Percentiles rank a stretch among this genome's conserved stretches.
Conservation (phyloP, 2,329 filamentous ascomycete species). For the Pseudopyricularia cyperi region DNA sequence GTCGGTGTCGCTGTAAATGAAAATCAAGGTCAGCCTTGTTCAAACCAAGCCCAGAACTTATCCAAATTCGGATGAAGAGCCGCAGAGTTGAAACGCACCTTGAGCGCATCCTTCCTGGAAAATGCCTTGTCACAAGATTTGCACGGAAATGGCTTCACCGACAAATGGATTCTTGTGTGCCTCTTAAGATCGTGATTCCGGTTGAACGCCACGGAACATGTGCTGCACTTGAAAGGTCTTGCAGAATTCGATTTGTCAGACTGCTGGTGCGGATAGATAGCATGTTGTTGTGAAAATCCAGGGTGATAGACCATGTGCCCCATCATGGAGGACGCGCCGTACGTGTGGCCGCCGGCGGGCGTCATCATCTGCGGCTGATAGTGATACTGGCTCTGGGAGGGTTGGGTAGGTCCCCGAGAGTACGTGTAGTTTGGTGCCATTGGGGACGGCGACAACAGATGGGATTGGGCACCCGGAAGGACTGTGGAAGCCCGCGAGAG, state of each 20-base stretch:
- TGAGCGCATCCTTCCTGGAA: conserved; percentile 88
- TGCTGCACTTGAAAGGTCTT: neutral
- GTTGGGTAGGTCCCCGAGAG: neutral
- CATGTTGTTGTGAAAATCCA: neutral
- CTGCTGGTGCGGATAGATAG: neutral
- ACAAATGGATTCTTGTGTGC: conserved; percentile 88
- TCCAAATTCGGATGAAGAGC: neutral
- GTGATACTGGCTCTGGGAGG: neutral
- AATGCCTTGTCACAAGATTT: conserved; percentile 90
- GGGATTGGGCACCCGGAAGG: neutral
- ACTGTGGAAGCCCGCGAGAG: neutral
- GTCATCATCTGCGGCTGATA: neutral
- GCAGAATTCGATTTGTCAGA: neutral
- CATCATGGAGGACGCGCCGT: neutral
- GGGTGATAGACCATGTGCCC: neutral
- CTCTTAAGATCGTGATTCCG: conserved; percentile 92
- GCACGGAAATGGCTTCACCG: conserved; percentile 92
- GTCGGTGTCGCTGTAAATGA: conserved; percentile 37
- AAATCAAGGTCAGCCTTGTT: neutral
- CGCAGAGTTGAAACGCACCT: conserved; percentile 47
- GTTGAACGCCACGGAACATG: conserved; percentile 47
- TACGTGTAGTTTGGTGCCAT: neutral
- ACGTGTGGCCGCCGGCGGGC: neutral
- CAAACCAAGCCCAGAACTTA: neutral
- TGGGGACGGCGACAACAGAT: neutral